Conservation (phyloP, 768 basidiomycete genomes). For the Boletus reticuloceps region DNA sequence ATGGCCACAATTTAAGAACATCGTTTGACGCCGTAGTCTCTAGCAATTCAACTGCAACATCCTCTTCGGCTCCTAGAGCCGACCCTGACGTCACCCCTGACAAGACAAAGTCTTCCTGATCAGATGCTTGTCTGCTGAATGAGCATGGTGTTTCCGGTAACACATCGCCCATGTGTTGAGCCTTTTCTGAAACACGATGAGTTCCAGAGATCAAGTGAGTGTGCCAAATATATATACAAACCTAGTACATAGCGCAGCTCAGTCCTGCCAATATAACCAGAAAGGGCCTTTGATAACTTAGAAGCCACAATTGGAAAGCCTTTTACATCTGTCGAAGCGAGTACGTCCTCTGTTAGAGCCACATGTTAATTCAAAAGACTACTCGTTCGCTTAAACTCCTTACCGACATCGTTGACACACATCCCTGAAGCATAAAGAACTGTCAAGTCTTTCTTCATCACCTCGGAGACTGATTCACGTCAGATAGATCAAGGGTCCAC, state of each 20-base stretch:
- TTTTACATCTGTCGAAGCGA: constrained; percentile 74
- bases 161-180: constrained; percentile 60
- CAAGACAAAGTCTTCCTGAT: constrained; percentile 50
- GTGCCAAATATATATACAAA: constrained; percentile 29
- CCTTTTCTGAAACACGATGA: constrained; percentile 54
- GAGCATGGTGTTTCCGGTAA: constrained; percentile 65
- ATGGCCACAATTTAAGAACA: constrained; percentile 74
- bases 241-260: constrained; percentile 87
- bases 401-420: constrained; percentile 77
- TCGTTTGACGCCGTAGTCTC: constrained; percentile 56
- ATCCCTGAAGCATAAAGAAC: constrained; percentile 74
- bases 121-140: constrained; percentile 54
- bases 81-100: constrained; percentile 43
- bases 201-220: neutral
- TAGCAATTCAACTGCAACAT: constrained; percentile 62
- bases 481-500: constrained; percentile 1
- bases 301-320: constrained; percentile 88
- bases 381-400: constrained; percentile 25
- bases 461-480: constrained; percentile 64
- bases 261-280: constrained; percentile 86
- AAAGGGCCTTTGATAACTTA: constrained; percentile 55
- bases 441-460: constrained; percentile 83
- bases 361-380: constrained; percentile 1
- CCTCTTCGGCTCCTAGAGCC: constrained; percentile 63
- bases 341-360: constrained; percentile 55